Conservation (phyloP, 169 alveolate genomes). For the Plasmodium chabaudi region DNA sequence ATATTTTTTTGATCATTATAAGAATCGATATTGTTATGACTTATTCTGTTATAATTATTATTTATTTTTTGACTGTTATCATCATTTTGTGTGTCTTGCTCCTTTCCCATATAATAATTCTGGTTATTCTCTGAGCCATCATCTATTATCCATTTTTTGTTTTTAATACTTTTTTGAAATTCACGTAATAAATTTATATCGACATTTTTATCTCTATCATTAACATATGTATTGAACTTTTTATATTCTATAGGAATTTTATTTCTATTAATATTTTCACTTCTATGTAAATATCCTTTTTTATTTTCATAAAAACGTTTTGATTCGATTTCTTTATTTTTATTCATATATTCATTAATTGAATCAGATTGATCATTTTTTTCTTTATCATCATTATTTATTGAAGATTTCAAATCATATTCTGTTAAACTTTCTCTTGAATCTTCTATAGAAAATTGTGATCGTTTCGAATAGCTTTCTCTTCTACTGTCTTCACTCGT, state of each 20-base stretch:
- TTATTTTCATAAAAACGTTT: conserved; percentile 15
- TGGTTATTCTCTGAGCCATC: neutral
- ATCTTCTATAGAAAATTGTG: conserved; percentile 1
- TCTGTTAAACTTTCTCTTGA: conserved; percentile 14
- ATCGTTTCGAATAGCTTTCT: neutral
- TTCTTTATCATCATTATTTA: neutral
- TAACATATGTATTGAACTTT: conserved; percentile 49
- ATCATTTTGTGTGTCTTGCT: too few relatives aligned
- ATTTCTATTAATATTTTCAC: conserved; percentile 45
- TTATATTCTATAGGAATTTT: conserved; percentile 2
- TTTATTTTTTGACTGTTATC: neutral
- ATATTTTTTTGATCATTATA: conserved; percentile 1
- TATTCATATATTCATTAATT: neutral
- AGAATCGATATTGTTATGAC: neutral
- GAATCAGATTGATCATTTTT: neutral
- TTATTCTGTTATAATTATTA: neutral
- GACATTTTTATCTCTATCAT: conserved; percentile 22
- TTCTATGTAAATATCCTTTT: conserved; percentile 23
- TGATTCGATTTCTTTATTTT: neutral
- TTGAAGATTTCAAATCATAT: neutral
- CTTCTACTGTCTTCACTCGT: neutral
- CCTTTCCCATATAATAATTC: too few relatives aligned
- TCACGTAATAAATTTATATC: conserved; percentile 20
- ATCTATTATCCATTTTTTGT: conserved; percentile 5
- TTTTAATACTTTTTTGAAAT: conserved; percentile 31